Evolutionary conservation across 305 asterid species (phyloP), one percentile per base, ranked within the genome.

Genomic region (Stenogyne calaminthoides): DNA sequence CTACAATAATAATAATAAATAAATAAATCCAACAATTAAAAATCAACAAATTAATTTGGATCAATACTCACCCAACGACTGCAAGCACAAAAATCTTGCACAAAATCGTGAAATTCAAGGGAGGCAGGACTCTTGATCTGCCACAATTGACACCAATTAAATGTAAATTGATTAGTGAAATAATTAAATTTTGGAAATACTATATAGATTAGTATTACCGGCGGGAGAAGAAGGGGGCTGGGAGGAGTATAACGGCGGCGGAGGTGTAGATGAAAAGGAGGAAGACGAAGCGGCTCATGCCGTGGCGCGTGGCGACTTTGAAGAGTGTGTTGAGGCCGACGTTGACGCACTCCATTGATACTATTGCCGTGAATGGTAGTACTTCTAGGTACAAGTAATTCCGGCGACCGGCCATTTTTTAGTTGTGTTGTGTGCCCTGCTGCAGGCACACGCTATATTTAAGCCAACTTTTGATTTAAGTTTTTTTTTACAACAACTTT

Each of bases 271-370:
- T 86, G 72, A 88, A 93, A 56, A 87, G 96, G 61, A 93, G 76
- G 83, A 89, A 93, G 39, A 93, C 96, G 75, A 81, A 83, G 29
- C 83, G 86, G 75, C 93, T 93, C 95, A 88, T 85, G 75, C 95
- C 91, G 64, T 70, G 69, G 62, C 49, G 75, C n/a, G 94, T 84
- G 69, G 97, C 97, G 69, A 89, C 76, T 46, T 93, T 91, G 88
- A 79, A 88, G 69, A 91, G 83, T 4, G 93, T 89, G 88, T 88
- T 91, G 70, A 91, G 88, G 36, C 88, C 89, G 47, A 91, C 97
- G 89, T 88, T 86, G 46, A 88, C 76, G 75, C 91, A 85, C 76
- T 93, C 96, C 89, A 88, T 86, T 25, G 79, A 39, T n/a, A 93
- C 93, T 80, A 93, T 72, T 32, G 88, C 88, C 16, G 84, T 63